phyloP scores from a whole-genome alignment of 2,329 filamentous ascomycete species.

The Pseudogymnoascus sp. region DNA sequence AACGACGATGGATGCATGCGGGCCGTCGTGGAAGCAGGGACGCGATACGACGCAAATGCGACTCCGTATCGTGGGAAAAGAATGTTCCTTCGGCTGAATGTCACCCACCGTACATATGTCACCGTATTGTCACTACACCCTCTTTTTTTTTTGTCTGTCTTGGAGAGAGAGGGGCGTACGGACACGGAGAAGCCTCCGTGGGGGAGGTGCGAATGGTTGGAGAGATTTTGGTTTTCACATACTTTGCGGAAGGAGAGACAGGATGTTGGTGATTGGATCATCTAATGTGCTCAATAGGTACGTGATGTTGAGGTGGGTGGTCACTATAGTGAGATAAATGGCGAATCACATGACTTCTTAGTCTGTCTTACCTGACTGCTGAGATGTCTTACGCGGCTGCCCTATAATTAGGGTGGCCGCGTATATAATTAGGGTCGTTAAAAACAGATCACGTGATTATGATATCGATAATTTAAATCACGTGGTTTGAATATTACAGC shows the following conservation, averaged over 20 bases:
- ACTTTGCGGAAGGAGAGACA: not conserved
- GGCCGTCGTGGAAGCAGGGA: not conserved
- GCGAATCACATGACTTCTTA: too few relatives aligned
- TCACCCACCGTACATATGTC: not conserved
- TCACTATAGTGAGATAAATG: too few relatives aligned
- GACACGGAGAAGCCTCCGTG: not conserved
- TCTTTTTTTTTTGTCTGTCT: not conserved
- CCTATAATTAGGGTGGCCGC: too few relatives aligned
- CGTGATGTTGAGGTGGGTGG: too few relatives aligned
- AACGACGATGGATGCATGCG: not conserved
- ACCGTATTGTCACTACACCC: not conserved
- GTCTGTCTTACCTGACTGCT: too few relatives aligned
- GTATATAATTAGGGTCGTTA: not conserved
- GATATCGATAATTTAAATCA: too few relatives aligned
- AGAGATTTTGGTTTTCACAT: not conserved
- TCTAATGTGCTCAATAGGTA: not conserved
- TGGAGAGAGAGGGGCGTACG: not conserved
- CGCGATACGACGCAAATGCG: not conserved
- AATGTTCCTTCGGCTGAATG: constrained; percentile 4
- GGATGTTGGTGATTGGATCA: not conserved
- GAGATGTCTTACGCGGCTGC: too few relatives aligned
- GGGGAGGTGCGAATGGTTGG: not conserved
- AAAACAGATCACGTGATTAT: too few relatives aligned
- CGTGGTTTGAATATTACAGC: too few relatives aligned
- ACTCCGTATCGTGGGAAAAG: not conserved